These are phyloP conservation scores for Brasenia schreberi DNA, from an alignment of 164 flowering plant species.

Conservation along the genomic window DNA sequence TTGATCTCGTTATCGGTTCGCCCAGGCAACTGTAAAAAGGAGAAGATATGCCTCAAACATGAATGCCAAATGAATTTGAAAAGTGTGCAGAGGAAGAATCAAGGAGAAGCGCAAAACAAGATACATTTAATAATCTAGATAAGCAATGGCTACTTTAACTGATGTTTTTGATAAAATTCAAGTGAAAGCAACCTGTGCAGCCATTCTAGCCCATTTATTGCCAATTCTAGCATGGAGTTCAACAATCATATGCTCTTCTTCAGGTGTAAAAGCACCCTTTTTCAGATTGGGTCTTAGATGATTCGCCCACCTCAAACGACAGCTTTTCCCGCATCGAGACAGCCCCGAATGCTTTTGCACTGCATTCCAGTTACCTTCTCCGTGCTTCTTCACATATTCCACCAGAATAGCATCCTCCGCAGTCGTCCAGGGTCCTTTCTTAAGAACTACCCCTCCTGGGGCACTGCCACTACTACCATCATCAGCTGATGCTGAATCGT, in stretches of 20 bases:
- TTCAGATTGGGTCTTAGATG: conserved; percentile 79
- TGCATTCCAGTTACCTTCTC: conserved; percentile 92
- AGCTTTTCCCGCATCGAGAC: conserved; percentile 82
- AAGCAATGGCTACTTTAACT: not conserved
- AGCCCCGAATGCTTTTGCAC: conserved; percentile 80
- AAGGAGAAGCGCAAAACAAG: not conserved
- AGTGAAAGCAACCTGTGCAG: conserved; percentile 37
- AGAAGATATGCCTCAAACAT: not conserved
- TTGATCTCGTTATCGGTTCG: conserved; percentile 99
- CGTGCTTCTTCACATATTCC: conserved; percentile 73
- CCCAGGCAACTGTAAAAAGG: conserved; percentile 66
- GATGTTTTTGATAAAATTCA: conserved; percentile 9
- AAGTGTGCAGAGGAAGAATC: not conserved
- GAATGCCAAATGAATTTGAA: not conserved
- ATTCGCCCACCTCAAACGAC: conserved; percentile 89
- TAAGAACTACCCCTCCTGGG: conserved; percentile 30
- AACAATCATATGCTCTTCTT: conserved; percentile 58
- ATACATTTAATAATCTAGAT: not conserved
- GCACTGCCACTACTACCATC: conserved; percentile 30
- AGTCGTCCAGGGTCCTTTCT: conserved; percentile 91
- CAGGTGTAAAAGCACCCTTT: conserved; percentile 70
- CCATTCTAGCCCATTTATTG: conserved; percentile 94
- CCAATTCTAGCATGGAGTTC: conserved; percentile 86
- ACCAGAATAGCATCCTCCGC: conserved; percentile 75
- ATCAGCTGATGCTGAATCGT: conserved; percentile 32